Conservation (phyloP, 164 flowering plant genomes). For the Magnolia changhungtana region DNA sequence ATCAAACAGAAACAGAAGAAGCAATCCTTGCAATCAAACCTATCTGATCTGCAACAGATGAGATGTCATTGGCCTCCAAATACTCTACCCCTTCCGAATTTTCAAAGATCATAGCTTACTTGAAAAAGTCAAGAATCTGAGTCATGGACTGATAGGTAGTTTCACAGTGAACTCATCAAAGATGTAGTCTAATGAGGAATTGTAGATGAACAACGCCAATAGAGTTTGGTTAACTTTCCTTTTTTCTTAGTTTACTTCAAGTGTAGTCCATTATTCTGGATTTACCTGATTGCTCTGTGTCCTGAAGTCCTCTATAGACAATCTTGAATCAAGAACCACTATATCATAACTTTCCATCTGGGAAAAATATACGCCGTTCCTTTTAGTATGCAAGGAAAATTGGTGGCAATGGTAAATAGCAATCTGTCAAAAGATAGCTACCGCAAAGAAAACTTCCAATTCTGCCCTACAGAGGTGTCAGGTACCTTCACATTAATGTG, state of each 20-base stretch:
- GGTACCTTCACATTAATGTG: not conserved
- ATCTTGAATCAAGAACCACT: constrained; percentile 2
- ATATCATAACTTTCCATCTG: constrained; percentile 4
- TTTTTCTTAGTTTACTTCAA: not conserved
- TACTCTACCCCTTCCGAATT: not conserved
- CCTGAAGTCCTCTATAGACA: constrained; percentile 6
- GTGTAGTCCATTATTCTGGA: not conserved
- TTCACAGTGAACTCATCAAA: not conserved
- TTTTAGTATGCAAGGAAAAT: not conserved
- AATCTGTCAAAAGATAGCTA: not conserved
- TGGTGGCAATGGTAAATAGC: not conserved
- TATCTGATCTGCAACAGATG: constrained; percentile 11
- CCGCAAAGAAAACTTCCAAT: constrained; percentile 6
- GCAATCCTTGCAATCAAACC: constrained; percentile 5
- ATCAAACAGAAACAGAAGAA: not conserved
- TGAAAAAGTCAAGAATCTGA: constrained; percentile 6
- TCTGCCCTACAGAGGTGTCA: not conserved
- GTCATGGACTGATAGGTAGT: not conserved
- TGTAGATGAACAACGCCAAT: not conserved
- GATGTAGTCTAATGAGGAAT: not conserved
- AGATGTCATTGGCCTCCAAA: constrained; percentile 8
- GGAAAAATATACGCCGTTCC: not conserved
- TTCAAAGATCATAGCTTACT: too few relatives aligned
- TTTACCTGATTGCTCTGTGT: constrained; percentile 12
- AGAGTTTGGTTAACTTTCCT: not conserved